Base-by-base conservation (phyloP, 1,284 basidiomycete genomes). In the Peniophora sp. region DNA sequence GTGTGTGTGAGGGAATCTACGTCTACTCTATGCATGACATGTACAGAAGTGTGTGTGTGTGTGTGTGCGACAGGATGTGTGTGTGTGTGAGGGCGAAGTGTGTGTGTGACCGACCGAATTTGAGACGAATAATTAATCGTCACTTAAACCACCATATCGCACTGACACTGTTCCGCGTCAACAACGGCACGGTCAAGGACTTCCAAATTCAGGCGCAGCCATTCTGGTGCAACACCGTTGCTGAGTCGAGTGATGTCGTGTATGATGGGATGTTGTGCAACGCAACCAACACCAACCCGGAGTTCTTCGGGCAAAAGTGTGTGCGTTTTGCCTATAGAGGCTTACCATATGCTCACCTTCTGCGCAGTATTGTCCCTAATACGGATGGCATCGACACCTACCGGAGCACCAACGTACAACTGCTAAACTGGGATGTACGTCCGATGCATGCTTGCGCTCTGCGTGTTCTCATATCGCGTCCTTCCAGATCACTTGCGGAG, bases 201-300 rank as follows among this genome's bases (percentile, higher is more conserved):
- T 83, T 83, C 63, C 67, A 64, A 12, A 77, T 86, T 51, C 64
- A 77, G 24, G 71, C 75, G 10, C 83, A 76, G 47, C 82, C 81
- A 12, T 85, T 85, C 65, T 86, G 80, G 81, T 78, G 79, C 54
- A 80, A 81, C 55, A 69, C 77, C 1, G 71, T 82, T 15, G 75
- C 76, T 11, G 71, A 81, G 47, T 77, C 75, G 17, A 61, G 59
- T 41, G 66, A 78, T 52, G 69, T 86, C 5, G 58, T 76, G 39
- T 81, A 83, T 57, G 78, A 81, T 55, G 79, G 78, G 15, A 81
- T 82, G 75, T 65, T 63, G 15, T 72, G 81, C 61, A 82, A 84
- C 60, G 81, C 81, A 20, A 79, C 78, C 23, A 83, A 81, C 58
- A 64, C 69, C 47, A 76, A 85, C 62, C 72, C 76, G 12, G 62